Base-by-base conservation (phyloP, 192 early-diverging fungal species). In the Entomortierella parvispora region DNA sequence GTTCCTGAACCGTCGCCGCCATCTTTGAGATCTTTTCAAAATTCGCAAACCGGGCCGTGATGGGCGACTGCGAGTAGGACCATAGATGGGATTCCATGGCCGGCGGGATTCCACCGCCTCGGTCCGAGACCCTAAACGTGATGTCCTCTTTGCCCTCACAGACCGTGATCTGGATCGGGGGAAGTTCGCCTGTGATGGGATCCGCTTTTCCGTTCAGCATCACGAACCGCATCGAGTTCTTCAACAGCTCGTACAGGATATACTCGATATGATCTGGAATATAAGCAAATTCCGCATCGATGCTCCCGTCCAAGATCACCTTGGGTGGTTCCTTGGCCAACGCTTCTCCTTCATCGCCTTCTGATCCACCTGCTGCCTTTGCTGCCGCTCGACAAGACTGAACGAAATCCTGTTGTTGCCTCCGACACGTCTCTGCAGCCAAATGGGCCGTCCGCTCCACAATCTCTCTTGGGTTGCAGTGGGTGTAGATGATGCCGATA, bases 191-290 rank as follows among this genome's bases (percentile, higher is more conserved):
- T 50, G 56, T 37, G 17, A 50, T 11, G 55, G 55, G 20, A 31
- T 11, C 18, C 17, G 23, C 25, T 22, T 29, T 31, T 28, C 20
- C 14, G 23, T 80, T 17, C 28, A 0, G 37, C 7, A n/a, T 34
- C 33, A 65, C 57, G 43, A 84, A 82, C 44, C 87, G 82, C 80
- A 96, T 90, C 18, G 91, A 84, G 81, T 97, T 97, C 69, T 92
- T 91, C 62, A 98, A 78, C 53, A 99, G 77, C 85, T 99, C 96
- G 65, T 92, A 95, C 23, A 99, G 56, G 37, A 99, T 93, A 71
- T 97, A 96, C 79, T 96, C 94, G 54, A 97, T 87, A 62, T 99
- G 95, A 28, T 94, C 97, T 2, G 96, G 94, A 43, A 99, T 96
- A 75, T 97, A 99, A 65, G 91, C 89, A 72, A 99, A 95, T 18